Percentiles rank a stretch among this genome's conserved stretches.
Evolutionary conservation across 495 filamentous ascomycete genomes (phyloP).

Genomic region (Annulohypoxylon bovei): DNA sequence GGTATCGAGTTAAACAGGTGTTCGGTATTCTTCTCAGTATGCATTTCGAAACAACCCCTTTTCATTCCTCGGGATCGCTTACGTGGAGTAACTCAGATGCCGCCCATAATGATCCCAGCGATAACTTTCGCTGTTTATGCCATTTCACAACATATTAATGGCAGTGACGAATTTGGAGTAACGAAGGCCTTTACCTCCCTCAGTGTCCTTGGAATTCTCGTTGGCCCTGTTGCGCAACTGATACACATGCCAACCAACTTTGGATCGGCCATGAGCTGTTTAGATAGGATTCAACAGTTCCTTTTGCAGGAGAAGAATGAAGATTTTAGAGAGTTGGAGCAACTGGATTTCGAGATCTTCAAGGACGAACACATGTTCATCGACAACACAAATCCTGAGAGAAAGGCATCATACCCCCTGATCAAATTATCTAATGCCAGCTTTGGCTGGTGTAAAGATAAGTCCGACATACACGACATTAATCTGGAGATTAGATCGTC

Average conservation of each 20-base stretch:
- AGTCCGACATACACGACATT: background rate
- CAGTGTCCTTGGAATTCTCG: background rate
- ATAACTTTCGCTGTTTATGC: background rate
- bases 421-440: background rate
- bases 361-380: too few relatives aligned
- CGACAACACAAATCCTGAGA: too few relatives aligned
- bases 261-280: too few relatives aligned
- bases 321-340: too few relatives aligned
- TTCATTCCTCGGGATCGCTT: too few relatives aligned
- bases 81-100: background rate
- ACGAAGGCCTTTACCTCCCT: background rate
- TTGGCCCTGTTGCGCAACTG: background rate
- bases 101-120: background rate
- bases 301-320: background rate
- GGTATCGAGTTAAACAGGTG: too few relatives aligned
- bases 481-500: background rate
- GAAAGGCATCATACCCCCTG: too few relatives aligned
- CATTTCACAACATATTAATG: background rate
- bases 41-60: too few relatives aligned
- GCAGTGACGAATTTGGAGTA: background rate
- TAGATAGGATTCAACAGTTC: background rate
- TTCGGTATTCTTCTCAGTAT: too few relatives aligned
- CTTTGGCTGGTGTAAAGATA: too few relatives aligned
- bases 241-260: background rate
- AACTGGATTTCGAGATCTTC: too few relatives aligned